Percentiles rank a stretch among this genome's conserved stretches.
phyloP scores from a whole-genome alignment of 192 early-diverging fungal species.

The Radiomyces spectabilis region DNA sequence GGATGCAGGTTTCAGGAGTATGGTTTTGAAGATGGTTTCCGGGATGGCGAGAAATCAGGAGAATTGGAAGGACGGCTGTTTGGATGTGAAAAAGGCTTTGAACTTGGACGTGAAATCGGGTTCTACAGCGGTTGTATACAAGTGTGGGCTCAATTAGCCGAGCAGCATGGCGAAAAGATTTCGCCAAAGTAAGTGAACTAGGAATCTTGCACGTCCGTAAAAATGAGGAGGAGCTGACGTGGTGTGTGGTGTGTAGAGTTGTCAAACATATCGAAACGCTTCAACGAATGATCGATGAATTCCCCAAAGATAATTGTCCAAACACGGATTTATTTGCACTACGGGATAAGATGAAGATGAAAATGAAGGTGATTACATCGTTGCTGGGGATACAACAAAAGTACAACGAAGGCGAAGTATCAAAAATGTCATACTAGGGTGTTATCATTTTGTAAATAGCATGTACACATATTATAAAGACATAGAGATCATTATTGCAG shows the following conservation, averaged over 20 bases:
- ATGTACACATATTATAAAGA: too few relatives aligned
- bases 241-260: constrained; percentile 21
- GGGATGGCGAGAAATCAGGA: constrained; percentile 39
- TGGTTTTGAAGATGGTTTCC: constrained; percentile 45
- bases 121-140: constrained; percentile 45
- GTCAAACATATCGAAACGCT: constrained; percentile 39
- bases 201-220: neutral
- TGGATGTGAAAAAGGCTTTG: constrained; percentile 51
- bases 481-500: constrained; percentile 18
- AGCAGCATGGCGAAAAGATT: constrained; percentile 21
- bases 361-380: constrained; percentile 40
- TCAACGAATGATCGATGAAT: constrained; percentile 29
- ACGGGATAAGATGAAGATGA: constrained; percentile 45
- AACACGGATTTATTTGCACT: constrained; percentile 39
- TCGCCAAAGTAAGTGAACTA: constrained; percentile 31
- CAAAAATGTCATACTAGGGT: constrained; percentile 20
- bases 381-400: constrained; percentile 30
- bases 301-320: constrained; percentile 41
- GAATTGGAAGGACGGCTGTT: constrained; percentile 45
- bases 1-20: constrained; percentile 47
- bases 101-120: constrained; percentile 44
- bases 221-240: neutral
- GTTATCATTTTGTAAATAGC: neutral
- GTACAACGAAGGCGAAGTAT: constrained; percentile 3
- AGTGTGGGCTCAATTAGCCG: constrained; percentile 33